Evolutionary conservation across 306 rosid genomes (phyloP), one percentile per base, ranked within the genome.

Genomic region (Quercus engelmannii): DNA sequence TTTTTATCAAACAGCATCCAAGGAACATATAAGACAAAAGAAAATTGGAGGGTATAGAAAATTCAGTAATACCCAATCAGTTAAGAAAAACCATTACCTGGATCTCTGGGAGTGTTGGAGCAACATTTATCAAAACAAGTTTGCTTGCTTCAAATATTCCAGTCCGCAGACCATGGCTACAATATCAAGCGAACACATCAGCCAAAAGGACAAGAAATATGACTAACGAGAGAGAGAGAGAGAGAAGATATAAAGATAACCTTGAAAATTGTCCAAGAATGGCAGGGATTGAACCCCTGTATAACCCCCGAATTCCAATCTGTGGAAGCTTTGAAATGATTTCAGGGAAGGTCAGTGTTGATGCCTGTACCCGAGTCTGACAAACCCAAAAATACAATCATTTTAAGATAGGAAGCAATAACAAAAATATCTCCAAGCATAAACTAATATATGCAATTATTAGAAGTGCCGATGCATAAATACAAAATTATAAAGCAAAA

Each of bases 261-360:
- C 99, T 91, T 59, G 98, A 93, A 88, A 96, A 96, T 83, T 96
- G 99, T 82, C 99, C 98, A 75, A 96, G 93, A 87, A 96, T 93
- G 69, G 99, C 99, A 73, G 99, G 98, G 78, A 91, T 89, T 74
- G 99, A 96, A 19, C 99, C 99, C 77, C 99, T 85, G 86, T 93
- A 96, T 76, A 96, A 68, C 75, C 98, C 94, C 52, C n/a, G 92
- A 35, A 78, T 87, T 69, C 99, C 99, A 72, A 96, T 90, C 83
- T 91, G 89, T 71, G 99, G 99, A 83, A 96, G 92, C 93, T 91
- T 92, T 68, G 99, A 83, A 89, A 96, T 93, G 83, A 96, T 93
- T 90, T 93, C 97, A 13, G 98, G 97, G 83, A 96, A 96, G 52
- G 94, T 84, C 87, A 89, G 49, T 13, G 91, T 82, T 75, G 99